A percentile compares a stretch with the other conserved stretches of the same genome.
These are phyloP conservation scores for Botrytis elliptica DNA, from an alignment of 2,329 filamentous ascomycete species.

Conservation along the genomic window DNA sequence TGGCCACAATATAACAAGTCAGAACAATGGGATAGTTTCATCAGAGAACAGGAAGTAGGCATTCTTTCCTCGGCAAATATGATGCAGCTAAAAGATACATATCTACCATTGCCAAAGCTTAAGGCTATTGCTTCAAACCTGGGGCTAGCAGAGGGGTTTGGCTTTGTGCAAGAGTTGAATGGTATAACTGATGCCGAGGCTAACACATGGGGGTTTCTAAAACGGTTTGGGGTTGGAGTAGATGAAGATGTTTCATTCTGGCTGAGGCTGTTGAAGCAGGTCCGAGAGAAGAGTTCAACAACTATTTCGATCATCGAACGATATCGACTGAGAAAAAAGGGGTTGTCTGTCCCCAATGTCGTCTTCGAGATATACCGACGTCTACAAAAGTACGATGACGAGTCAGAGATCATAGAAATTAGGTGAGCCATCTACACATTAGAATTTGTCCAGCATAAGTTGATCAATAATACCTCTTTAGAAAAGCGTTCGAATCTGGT, in stretches of 20 bases:
- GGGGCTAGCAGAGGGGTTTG: neutral
- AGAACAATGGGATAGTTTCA: neutral
- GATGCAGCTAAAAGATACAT: fast-evolving
- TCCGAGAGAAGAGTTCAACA: no score
- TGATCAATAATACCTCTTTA: neutral
- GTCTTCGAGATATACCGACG: neutral
- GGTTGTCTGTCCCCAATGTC: no score
- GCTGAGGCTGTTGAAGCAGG: neutral
- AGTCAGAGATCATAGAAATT: neutral
- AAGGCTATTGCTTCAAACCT: fast-evolving
- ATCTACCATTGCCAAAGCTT: neutral
- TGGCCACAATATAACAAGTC: neutral
- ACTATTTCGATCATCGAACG: no score
- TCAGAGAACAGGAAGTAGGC: fast-evolving
- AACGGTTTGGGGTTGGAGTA: neutral
- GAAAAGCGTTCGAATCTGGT: neutral
- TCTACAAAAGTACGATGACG: neutral
- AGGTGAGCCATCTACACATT: neutral
- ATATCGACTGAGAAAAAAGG: no score
- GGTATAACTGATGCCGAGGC: neutral
- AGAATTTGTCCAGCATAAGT: neutral
- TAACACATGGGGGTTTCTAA: neutral
- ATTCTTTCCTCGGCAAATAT: neutral
- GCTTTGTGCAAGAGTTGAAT: neutral
- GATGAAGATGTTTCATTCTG: neutral